Evolutionary conservation across 2,329 filamentous ascomycete species (phyloP), one percentile per base, ranked within the genome.

Genomic region (Chaetomium olivaceum): DNA sequence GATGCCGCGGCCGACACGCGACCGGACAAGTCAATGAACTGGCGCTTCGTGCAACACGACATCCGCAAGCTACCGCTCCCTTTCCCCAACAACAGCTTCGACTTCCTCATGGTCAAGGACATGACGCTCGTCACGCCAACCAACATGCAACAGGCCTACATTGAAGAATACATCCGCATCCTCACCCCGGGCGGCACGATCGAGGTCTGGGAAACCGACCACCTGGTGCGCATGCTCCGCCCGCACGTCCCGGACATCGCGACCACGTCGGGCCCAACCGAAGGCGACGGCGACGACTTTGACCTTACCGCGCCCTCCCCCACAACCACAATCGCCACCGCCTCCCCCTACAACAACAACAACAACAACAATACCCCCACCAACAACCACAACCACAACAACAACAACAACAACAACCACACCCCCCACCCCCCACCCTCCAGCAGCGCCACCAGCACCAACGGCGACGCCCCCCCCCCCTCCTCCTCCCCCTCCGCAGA

Each of bases 131-230:
- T 80, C 25, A 79, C 87, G n/a, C 82, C 89, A 8, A 85, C 85
- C 29, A 79, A 85, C 54, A 80, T 86, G 64, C 85, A 88, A 39
- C 82, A 87, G 59, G 39, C 69, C 4, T 76, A 86, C 29, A 80
- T 88, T 65, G 89, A 91, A 69, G 92, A 97, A 74, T 90, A 89
- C 68, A 80, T 94, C 55, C 90, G 93, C 21, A 79, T 96, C 14
- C 80, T 97, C 43, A 88, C 85, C 70, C 89, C 91, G 0, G 92
- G 91, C 19, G 94, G 94, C 4, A 87, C 87, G 1, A 74, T 97
- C 29, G 94, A 97, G 75, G 83, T 96, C 19, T 97, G 93, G 93
- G 93, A 97, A 70, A 90, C 90, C 5, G 93, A 97, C 77, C 88
- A 93, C 74, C 85, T 89, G 14, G 87, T 97, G 69, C 90, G 93